Base-by-base conservation (phyloP, 148 eudicot species). In the Heliosperma pusillum region DNA sequence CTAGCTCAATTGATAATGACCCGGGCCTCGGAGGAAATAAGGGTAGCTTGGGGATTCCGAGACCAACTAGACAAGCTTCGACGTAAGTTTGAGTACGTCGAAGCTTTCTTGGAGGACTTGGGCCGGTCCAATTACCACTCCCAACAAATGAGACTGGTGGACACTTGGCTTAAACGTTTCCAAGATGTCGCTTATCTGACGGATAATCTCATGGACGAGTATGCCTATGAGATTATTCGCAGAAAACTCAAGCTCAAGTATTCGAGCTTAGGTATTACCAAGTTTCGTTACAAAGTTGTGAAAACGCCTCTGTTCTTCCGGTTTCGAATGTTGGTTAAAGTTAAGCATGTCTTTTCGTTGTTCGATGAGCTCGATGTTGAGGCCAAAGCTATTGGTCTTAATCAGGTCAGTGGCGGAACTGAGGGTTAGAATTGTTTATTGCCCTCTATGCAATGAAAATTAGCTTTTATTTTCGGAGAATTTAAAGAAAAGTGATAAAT, bases 341-440 rank as follows among this genome's bases (percentile, higher is more conserved):
- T 61, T 20, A 36, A 36, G 0, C 20, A 44, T n/a, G 44, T 73
- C 22, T 69, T 61, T 7, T 52, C 58, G 25, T 40, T 60, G 58
- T 61, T 73, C 17, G 76, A 61, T 17, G 68, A 73, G 57, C 76
- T 73, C 25, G 57, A 73, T 15, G 27, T 7, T 1, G 68, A 73
- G 15, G 76, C 76, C 4, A 44, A 73, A 17, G 19, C 2, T 62
- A 40, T 60, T 60, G 57, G 76, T 20, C 76, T 73, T 12, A 60
- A 47, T 47, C 53, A 47, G 53, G 53, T 47, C 8, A 47, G 53
- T 47, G 53, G 9, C 45, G 45, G 45, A 42, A 42, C 45, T 42
- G 9, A 10, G 45, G 45, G 45, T 42, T 42, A 42, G 45, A 42
- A 42, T 42, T 42, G 9, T 3, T 40, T 40, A 40, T 7, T 7